Evolutionary conservation across 2,329 filamentous ascomycete species (phyloP), one percentile per base, ranked within the genome.

Genomic region (Neonectria punicea): DNA sequence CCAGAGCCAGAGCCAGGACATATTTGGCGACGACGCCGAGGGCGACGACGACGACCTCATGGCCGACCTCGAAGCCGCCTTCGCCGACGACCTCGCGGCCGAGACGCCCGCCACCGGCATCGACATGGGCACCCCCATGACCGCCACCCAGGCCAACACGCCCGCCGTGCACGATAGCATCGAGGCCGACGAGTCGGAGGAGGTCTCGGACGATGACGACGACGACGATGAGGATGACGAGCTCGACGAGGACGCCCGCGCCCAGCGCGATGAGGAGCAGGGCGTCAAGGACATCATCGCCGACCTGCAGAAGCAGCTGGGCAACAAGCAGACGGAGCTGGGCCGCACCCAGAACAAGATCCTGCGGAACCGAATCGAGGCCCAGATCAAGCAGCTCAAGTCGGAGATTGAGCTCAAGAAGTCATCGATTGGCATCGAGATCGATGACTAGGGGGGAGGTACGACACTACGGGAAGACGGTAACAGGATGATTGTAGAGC

Each of bases 201-300:
- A 84, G 53, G 67, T 66, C 18, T 74, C 73, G 9, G 81, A 81
- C 9, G 84, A 85, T 13, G 82, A 85, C 28, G 83, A 84, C 6
- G 85, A 86, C 2, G 84, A 85, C 13, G 85, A 86, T 10, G 84
- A 85, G 44, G 84, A 85, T 36, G 84, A 86, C 3, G 85, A 86
- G 47, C 78, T 85, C 14, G 86, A 88, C 59, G 85, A 86, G 28
- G 86, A 88, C 54, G 80, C 85, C 64, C 81, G 83, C 46, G 82
- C 83, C 4, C 79, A 81, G 58, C 79, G 80, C 20, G 84, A 86
- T 51, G 82, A 87, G 66, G 80, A 84, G 66, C 83, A 86, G 67
- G 85, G 86, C 65, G 83, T 87, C 66, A 83, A 84, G 69, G 85
- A 85, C 70, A 86, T 88, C 67, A 84, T 88, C 56, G 79, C 81